Percentiles rank a stretch among this genome's conserved stretches.
Conservation (phyloP, 305 asterid species). For the Petunia hybrid region DNA sequence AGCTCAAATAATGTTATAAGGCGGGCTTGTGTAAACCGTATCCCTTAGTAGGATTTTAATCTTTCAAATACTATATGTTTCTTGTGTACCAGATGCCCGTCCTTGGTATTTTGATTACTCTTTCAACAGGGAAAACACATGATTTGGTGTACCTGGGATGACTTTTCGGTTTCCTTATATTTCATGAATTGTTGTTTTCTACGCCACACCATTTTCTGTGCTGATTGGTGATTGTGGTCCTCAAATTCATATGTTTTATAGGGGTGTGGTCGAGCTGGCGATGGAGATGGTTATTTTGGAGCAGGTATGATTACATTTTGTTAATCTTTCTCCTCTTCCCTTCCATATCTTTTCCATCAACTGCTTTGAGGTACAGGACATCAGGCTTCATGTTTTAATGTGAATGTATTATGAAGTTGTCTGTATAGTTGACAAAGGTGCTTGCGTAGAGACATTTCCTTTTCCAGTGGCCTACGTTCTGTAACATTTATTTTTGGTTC, state of each 20-base stretch:
- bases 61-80: conserved; percentile 1
- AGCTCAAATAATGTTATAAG: conserved; percentile 10
- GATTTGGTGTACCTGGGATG: neutral
- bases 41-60: neutral
- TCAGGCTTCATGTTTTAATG: neutral
- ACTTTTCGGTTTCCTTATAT: neutral
- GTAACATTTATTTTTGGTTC: neutral
- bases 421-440: neutral
- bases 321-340: neutral
- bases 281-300: conserved; percentile 65
- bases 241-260: conserved; percentile 41
- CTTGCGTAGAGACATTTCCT: neutral
- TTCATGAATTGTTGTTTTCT: conserved; percentile 21
- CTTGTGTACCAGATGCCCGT: conserved; percentile 15
- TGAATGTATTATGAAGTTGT: conserved; percentile 7
- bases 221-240: conserved; percentile 26
- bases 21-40: neutral
- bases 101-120: conserved; percentile 4
- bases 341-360: neutral
- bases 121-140: neutral
- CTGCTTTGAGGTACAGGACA: conserved; percentile 19
- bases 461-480: neutral
- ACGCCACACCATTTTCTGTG: neutral
- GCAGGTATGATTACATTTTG: conserved; percentile 59
- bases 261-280: conserved; percentile 86